Evolutionary conservation across 1,284 basidiomycete genomes (phyloP).

Genomic region (Sanguinoderma infundibulare): DNA sequence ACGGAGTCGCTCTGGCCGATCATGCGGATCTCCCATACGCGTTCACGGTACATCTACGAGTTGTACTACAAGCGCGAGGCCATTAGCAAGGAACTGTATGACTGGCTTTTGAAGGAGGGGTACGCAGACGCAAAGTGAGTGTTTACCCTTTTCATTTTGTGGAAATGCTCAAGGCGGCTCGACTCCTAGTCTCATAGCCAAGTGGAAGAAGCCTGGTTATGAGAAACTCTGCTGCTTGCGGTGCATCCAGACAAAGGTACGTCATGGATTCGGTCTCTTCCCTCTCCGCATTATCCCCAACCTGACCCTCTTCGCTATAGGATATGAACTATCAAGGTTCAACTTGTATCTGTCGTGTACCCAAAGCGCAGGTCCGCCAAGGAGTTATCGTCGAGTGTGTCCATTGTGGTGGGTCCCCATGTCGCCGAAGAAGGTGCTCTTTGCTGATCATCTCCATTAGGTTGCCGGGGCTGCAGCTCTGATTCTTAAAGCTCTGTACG

Average conservation of each 20-base stretch:
- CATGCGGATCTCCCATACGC: conserved; percentile 95
- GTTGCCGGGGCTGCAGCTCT: conserved; percentile 31
- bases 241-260: conserved; percentile 93
- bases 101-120: conserved; percentile 97
- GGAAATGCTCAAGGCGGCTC: background rate
- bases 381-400: conserved; percentile 97
- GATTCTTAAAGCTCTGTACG: conserved; percentile 22
- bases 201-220: conserved; percentile 99
- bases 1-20: conserved; percentile 98
- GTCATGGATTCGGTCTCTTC: conserved; percentile 26
- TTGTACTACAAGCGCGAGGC: conserved; percentile 99
- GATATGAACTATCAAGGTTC: conserved; percentile 99
- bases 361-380: conserved; percentile 89
- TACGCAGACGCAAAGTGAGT: conserved; percentile 97
- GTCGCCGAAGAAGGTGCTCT: background rate
- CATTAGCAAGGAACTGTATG: conserved; percentile 92
- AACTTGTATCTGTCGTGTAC: conserved; percentile 98
- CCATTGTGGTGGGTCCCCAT: conserved; percentile 82
- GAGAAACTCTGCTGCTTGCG: conserved; percentile 98
- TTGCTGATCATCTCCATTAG: conserved; percentile 12
- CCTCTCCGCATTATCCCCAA: background rate
- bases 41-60: conserved; percentile 97
- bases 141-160: background rate
- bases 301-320: conserved; percentile 47
- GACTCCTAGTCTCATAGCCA: conserved; percentile 85